Base-by-base conservation (phyloP, 2,329 filamentous ascomycete species). In the Grosmannia huntii region DNA sequence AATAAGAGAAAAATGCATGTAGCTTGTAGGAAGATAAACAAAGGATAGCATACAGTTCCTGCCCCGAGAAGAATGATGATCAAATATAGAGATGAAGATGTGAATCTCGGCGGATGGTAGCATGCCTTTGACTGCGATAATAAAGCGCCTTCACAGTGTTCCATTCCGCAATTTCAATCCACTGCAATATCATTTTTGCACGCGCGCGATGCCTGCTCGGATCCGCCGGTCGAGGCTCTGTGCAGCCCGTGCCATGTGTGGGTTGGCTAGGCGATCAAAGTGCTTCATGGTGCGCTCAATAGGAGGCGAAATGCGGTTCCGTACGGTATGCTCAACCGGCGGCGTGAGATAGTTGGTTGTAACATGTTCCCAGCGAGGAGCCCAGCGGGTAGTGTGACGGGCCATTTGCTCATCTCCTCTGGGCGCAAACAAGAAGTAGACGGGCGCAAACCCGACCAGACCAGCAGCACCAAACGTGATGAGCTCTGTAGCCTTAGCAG, bases 311-410 rank as follows among this genome's bases (percentile, higher is more conserved):
- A 79, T 71, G 56, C 75, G 73, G 19, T 56, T 52, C 63, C 76
- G 75, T 48, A 78, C 72, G 55, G 74, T 70, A 23, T 70, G 69
- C 67, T 77, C 73, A 31, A 74, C 73, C 19, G 57, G 52, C 48
- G 75, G 75, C n/a, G 71, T 69, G 65, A 82, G 69, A 66, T 82
- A 76, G 71, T 76, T 78, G 62, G 70, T 75, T 66, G 82, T 75
- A 68, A 80, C 81, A 57, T 74, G 72, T 69, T 83, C 79, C 80
- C 80, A 83, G 58, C 78, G 75, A 21, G 79, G 79, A 4, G 80
- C 80, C 80, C 80, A 83, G 64, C 77, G 76, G 60, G 73, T 71
- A 4, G 80, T 83, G 68, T 81, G 78, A 27, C 70, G 69, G 57
- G 77, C 75, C 41, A 83, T 67, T 50, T 75, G 74, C 67, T 82